Percentiles rank a stretch among this genome's conserved stretches.
These are phyloP conservation scores for Blastocystis sp. DNA, from an alignment of 352 stramenopile genomes.

Conservation along the genomic window DNA sequence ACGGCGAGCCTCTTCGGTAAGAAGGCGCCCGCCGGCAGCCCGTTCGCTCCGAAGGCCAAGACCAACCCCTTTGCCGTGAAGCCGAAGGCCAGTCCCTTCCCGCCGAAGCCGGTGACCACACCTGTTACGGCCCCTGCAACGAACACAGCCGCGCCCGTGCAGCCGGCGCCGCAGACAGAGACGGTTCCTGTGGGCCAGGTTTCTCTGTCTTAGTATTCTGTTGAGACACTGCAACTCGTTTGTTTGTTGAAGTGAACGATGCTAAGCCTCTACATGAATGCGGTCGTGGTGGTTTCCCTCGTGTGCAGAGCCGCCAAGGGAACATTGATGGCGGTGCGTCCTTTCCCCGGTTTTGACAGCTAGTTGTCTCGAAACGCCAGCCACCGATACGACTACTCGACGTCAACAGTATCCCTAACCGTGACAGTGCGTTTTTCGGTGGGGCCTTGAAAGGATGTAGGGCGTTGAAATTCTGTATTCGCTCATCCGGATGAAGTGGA, in stretches of 20 bases:
- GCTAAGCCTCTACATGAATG: not conserved
- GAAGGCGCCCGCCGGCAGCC: conserved; percentile 22
- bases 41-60: conserved; percentile 15
- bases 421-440: not conserved
- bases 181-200: too few species aligned
- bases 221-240: not conserved
- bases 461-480: conserved; percentile 33
- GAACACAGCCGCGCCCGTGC: too few species aligned
- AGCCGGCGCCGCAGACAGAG: too few species aligned
- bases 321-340: not conserved
- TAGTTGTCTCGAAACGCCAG: conserved; percentile 30
- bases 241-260: conserved; percentile 55
- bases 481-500: conserved; percentile 13
- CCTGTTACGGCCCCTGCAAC: too few species aligned
- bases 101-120: too few species aligned
- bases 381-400: not conserved
- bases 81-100: not conserved
- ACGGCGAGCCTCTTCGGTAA: not conserved
- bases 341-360: not conserved
- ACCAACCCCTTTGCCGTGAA: conserved; percentile 49
- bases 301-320: conserved; percentile 10
- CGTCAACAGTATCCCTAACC: not conserved
- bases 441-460: not conserved
- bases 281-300: not conserved
- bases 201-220: not conserved